A percentile compares a stretch with the other conserved stretches of the same genome.
These are phyloP conservation scores for Platanthera zijinensis DNA, from an alignment of 106 monocot species.

Conservation along the genomic window DNA sequence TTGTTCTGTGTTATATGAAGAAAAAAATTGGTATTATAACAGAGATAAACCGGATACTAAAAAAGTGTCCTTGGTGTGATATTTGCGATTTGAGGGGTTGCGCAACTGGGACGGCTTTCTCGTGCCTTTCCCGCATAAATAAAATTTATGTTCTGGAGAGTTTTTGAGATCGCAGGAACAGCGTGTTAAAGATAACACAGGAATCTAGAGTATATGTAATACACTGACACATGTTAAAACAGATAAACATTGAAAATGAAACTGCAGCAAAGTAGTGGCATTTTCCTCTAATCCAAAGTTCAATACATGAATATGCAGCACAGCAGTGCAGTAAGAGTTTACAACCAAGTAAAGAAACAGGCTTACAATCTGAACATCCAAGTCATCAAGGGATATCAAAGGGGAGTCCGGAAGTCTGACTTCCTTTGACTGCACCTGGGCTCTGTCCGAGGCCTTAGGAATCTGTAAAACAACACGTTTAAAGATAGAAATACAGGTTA, in stretches of 20 bases:
- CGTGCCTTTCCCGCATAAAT: neutral
- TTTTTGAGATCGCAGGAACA: neutral
- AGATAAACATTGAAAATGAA: neutral
- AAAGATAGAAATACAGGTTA: neutral
- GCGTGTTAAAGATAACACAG: neutral
- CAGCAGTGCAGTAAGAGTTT: neutral
- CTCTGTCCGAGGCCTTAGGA: constrained; percentile 72
- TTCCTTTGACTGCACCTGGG: constrained; percentile 72
- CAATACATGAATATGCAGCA: neutral
- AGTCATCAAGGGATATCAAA: constrained; percentile 76
- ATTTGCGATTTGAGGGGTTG: neutral
- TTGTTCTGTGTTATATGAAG: neutral
- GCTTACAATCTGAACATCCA: constrained; percentile 75
- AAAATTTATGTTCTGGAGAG: neutral
- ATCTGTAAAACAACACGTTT: constrained; percentile 23
- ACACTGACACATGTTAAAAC: neutral
- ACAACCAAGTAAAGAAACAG: neutral
- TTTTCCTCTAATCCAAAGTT: neutral
- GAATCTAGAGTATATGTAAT: neutral
- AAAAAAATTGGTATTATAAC: neutral
- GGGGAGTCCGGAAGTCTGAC: constrained; percentile 64
- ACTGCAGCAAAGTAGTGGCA: neutral
- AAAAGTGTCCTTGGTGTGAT: neutral
- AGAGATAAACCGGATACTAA: neutral
- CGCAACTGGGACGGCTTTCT: neutral